phyloP scores from a whole-genome alignment of 2,329 filamentous ascomycete genomes.

The Phyllosticta paracitricarpa region DNA sequence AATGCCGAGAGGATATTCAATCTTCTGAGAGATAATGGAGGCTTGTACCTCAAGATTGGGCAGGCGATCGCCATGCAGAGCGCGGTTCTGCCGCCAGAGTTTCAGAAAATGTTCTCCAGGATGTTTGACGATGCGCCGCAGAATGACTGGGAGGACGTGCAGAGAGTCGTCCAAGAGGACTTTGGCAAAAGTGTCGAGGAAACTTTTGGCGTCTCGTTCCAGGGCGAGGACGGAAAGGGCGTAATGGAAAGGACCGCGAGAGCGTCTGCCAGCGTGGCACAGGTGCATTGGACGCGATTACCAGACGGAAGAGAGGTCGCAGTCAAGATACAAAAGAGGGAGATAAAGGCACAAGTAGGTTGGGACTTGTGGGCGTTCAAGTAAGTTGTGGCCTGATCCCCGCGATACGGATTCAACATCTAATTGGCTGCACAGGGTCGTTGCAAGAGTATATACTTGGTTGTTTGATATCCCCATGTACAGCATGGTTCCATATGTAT shows the following conservation, averaged over 20 bases:
- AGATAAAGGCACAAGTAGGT: conserved; percentile 80
- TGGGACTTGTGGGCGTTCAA: conserved; percentile 97
- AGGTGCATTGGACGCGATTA: conserved; percentile 89
- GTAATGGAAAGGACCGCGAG: conserved; percentile 63
- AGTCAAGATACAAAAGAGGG: conserved; percentile 91
- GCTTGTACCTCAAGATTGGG: conserved; percentile 92
- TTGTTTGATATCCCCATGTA: conserved; percentile 93
- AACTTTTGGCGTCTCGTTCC: conserved; percentile 83
- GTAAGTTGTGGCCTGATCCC: conserved; percentile 32
- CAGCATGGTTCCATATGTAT: conserved; percentile 82
- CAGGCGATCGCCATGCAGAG: conserved; percentile 99
- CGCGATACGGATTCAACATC: background rate
- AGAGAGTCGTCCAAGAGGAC: conserved; percentile 76
- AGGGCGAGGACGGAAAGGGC: conserved; percentile 51
- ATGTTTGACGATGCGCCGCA: conserved; percentile 99
- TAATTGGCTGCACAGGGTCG: conserved; percentile 44
- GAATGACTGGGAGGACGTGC: conserved; percentile 76
- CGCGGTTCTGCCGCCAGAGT: conserved; percentile 83
- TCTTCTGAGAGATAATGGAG: conserved; percentile 75
- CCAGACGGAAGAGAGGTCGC: conserved; percentile 84
- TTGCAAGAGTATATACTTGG: conserved; percentile 71
- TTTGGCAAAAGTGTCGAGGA: conserved; percentile 80
- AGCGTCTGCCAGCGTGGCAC: conserved; percentile 84
- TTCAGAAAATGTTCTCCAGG: conserved; percentile 87
- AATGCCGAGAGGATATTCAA: conserved; percentile 77